Evolutionary conservation across 139 green algal species (phyloP), one percentile per base, ranked within the genome.

Genomic region (Tetradesmus obliquus): DNA sequence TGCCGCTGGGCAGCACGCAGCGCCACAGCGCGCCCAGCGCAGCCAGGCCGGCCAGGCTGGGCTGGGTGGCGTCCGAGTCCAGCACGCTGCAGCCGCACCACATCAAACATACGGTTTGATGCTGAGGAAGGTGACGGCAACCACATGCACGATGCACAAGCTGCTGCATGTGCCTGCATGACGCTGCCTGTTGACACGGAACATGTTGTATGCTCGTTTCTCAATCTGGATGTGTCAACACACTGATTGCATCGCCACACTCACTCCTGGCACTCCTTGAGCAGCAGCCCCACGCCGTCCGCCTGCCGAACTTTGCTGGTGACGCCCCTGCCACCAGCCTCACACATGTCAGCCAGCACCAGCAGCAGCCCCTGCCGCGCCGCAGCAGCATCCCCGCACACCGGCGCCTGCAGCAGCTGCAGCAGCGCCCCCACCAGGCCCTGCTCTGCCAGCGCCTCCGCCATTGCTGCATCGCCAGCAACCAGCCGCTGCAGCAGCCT

Each of bases 11-110:
- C 20, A 95, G 79, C 24, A 95, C 86, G 58, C 94, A 93, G 17
- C 81, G 81, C 94, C 95, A 96, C 17, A 96, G 20, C 12, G 86
- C 90, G n/a, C 94, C 91, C 84, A 96, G 81, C 54, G 94, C 93
- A 17, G 94, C 94, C 17, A 95, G 80, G 55, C 87, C 93, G 15
- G 90, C 84, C 2, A 91, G 87, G 20, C 81, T 91, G 1, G 95
- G 94, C 83, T 95, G 89, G 24, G 88, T 93, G 45, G 90, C 32
- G 84, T 96, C 94, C 7, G 85, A n/a, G 13, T 66, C 10, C 15
- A 60, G 19, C 9, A 87, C 24, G 45, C 88, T 91, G 88, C 88
- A 91, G n/a, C 6, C 8, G 17, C 17, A 74, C 6, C 57, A 66
- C 57, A 13, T 66, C 1, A 66, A 8, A 8, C 57, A 66, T 8